Conservation (phyloP, 2,329 filamentous ascomycete genomes). For the Trichoderma sp. region DNA sequence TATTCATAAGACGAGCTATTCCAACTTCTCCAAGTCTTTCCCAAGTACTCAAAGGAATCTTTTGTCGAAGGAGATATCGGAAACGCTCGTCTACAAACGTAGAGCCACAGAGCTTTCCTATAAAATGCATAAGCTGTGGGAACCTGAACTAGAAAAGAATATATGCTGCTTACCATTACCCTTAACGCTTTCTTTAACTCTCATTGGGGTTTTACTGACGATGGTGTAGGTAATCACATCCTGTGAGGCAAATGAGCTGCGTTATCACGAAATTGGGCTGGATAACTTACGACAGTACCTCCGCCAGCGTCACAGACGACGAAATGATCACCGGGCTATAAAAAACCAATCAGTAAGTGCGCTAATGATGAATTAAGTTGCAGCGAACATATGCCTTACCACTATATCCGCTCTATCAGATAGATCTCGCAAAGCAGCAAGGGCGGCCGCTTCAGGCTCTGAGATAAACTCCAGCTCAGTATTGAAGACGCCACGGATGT, state of each 20-base stretch:
- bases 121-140: not conserved
- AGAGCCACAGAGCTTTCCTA: conserved; percentile 44
- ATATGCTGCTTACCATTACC: conserved; percentile 29
- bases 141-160: not conserved
- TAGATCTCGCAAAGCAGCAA: conserved; percentile 40
- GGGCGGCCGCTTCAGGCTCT: conserved; percentile 50
- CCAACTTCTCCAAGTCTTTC: not conserved
- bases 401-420: conserved; percentile 29
- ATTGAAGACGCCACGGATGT: conserved; percentile 29
- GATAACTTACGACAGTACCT: conserved; percentile 37
- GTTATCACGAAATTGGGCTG: no score
- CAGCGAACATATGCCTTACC: not conserved
- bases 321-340: conserved; percentile 30
- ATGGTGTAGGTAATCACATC: conserved; percentile 46
- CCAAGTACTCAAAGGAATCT: conserved; percentile 26
- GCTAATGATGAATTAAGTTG: not conserved
- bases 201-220: conserved; percentile 29
- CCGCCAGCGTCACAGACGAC: conserved; percentile 43
- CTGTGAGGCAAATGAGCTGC: conserved; percentile 29
- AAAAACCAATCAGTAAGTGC: conserved; percentile 8
- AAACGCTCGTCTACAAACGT: conserved; percentile 46
- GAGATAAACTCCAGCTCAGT: conserved; percentile 42
- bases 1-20: conserved; percentile 30
- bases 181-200: conserved; percentile 40
- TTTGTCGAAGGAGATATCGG: conserved; percentile 32